A percentile compares a stretch with the other conserved stretches of the same genome.
Conservation (phyloP, 768 basidiomycete species). For the Trametes punicea region DNA sequence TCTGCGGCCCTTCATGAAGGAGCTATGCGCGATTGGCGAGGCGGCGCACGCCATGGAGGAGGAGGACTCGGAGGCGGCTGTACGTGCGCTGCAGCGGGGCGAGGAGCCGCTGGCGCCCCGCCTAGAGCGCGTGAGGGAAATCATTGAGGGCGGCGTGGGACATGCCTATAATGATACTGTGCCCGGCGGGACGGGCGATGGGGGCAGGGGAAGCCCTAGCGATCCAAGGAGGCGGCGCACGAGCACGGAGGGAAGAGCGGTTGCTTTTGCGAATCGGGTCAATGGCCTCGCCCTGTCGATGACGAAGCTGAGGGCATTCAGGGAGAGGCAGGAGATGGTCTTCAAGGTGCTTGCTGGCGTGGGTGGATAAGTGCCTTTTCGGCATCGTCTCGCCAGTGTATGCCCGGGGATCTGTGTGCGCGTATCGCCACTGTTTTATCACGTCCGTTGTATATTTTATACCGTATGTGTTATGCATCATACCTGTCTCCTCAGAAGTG, state of each 20-base stretch:
- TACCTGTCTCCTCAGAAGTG: too few species aligned
- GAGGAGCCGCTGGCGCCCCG: constrained; percentile 20
- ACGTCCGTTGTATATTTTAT: too few species aligned
- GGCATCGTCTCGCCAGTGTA: too few species aligned
- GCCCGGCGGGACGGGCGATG: neutral
- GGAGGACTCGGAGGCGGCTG: constrained; percentile 24
- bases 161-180: constrained; percentile 11
- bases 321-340: constrained; percentile 64
- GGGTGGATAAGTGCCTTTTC: constrained; percentile 4
- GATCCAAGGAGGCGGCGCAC: constrained; percentile 27
- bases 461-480: too few species aligned
- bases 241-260: constrained; percentile 53
- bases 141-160: constrained; percentile 26
- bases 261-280: constrained; percentile 73
- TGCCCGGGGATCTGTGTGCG: too few species aligned
- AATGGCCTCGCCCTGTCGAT: constrained; percentile 71
- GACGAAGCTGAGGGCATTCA: constrained; percentile 68
- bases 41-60: constrained; percentile 25
- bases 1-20: constrained; percentile 61
- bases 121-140: constrained; percentile 23
- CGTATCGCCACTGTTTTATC: too few species aligned
- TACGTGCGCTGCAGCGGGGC: constrained; percentile 18
- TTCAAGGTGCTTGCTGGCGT: constrained; percentile 61
- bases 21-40: constrained; percentile 27
- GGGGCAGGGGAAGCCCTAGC: neutral